Conservation (phyloP, 495 filamentous ascomycete species). For the Ascodesmis nigricans region DNA sequence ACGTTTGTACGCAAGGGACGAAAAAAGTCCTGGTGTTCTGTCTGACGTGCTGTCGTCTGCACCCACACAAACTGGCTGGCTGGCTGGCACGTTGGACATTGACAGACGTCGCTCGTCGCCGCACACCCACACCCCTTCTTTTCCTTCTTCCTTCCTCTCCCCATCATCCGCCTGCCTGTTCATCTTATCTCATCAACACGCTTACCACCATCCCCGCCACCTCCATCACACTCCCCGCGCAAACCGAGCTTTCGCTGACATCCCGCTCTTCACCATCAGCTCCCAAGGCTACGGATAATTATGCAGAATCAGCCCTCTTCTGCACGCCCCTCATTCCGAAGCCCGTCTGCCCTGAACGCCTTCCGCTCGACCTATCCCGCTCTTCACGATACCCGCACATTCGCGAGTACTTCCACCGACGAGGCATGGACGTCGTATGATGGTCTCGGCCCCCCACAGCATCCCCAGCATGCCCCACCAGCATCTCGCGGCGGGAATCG, state of each 20-base stretch:
- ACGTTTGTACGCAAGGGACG: too few relatives aligned
- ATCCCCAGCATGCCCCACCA: too few relatives aligned
- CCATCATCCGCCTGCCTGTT: conserved; percentile 2
- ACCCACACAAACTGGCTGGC: too few relatives aligned
- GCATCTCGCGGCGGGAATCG: too few relatives aligned
- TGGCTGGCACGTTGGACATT: too few relatives aligned
- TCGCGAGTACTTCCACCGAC: conserved; percentile 4
- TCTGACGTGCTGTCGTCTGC: too few relatives aligned
- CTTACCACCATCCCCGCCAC: neutral
- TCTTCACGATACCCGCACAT: neutral
- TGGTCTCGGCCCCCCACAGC: conserved; percentile 15
- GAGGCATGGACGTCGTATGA: conserved; percentile 21
- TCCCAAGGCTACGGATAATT: conserved; percentile 5
- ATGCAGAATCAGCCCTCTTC: conserved; percentile 6
- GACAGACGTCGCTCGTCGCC: too few relatives aligned
- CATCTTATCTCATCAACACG: conserved; percentile 7
- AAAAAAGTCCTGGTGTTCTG: too few relatives aligned
- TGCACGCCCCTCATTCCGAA: neutral
- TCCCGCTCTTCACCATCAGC: neutral
- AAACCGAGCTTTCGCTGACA: neutral
- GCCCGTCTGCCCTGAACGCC: neutral
- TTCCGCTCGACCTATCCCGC: neutral
- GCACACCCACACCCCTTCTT: neutral
- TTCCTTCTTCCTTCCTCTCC: conserved; percentile 1
- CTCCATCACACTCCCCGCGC: neutral